Base-by-base conservation (phyloP, 441 rosid species). In the Breynia disticha region DNA sequence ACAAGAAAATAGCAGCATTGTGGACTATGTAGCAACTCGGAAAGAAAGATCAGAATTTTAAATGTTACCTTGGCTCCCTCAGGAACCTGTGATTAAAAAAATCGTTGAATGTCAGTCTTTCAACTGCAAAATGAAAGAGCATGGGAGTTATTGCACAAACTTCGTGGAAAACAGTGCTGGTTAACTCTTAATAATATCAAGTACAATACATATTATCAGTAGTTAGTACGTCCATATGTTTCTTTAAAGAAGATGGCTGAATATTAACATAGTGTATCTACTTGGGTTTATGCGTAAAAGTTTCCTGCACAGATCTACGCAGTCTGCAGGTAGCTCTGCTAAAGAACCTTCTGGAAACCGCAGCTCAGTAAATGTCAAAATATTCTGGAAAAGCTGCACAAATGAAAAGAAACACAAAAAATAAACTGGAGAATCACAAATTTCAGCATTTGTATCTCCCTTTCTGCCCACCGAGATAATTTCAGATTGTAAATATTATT, bases 71-170 rank as follows among this genome's bases (percentile, higher is more conserved):
- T 50, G 72, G 76, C 57, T 76, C 83, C 50, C 46, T 20, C 19
- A 87, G 71, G 72, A 87, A 84, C 69, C 57, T 75, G 76, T 87
- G 94, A 76, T 46, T 67, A 72, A 84, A 87, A 79, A 87, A 84
- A 68, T 87, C 96, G 53, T 64, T 63, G 72, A 87, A 87, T 52
- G 80, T 67, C 50, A 84, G 56, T 15, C 96, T 77, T 71, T 82
- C 81, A 74, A 72, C 94, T 87, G 80, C 68, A 73, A 68, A 46
- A 11, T 10, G 11, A 70, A 52, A 32, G 19, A 41, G 44, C 35
- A 28, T 4, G 8, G 7, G 8, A 28, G 35, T 28, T 28, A 28
- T 28, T 28, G 35, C 35, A 28, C 35, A 28, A 28, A 28, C 35
- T 28, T 28, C 35, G 5, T 28, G 35, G 35, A 28, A 28, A 28